Conservation (phyloP, 768 basidiomycete genomes). For the Pholiota conissans region DNA sequence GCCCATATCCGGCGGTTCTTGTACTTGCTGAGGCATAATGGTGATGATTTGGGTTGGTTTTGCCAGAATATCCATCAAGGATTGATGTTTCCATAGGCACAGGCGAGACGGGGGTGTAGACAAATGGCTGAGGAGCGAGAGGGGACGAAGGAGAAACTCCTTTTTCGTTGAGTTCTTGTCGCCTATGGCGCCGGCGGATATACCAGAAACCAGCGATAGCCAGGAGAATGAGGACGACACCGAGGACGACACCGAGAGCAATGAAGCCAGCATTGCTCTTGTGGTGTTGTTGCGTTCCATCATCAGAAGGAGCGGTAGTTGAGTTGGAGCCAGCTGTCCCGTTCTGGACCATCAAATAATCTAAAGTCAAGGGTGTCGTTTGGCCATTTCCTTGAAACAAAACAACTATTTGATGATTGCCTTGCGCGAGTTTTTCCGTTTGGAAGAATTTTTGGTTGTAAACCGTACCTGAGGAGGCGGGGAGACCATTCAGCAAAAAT, state of each 20-base stretch:
- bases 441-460: conserved; percentile 28
- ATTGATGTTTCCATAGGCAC: background rate
- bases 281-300: background rate
- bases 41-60: background rate
- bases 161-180: background rate
- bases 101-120: conserved; percentile 7
- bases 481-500: conserved; percentile 22
- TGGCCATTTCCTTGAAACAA: conserved; percentile 18
- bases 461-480: conserved; percentile 4
- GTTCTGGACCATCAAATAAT: conserved; percentile 25
- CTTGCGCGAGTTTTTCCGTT: conserved; percentile 17
- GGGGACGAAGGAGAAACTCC: background rate
- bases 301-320: background rate
- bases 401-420: conserved; percentile 24
- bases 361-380: conserved; percentile 25
- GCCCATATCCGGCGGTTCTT: background rate
- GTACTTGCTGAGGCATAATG: background rate
- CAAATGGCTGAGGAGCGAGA: background rate
- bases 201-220: conserved; percentile 9
- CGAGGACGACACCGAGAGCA: conserved; percentile 22
- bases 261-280: conserved; percentile 17
- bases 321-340: conserved; percentile 5
- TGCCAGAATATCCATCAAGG: background rate
- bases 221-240: conserved; percentile 15
- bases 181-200: conserved; percentile 13